Conservation (phyloP, 169 alveolate species). For the Cryptosporidium sp. region DNA sequence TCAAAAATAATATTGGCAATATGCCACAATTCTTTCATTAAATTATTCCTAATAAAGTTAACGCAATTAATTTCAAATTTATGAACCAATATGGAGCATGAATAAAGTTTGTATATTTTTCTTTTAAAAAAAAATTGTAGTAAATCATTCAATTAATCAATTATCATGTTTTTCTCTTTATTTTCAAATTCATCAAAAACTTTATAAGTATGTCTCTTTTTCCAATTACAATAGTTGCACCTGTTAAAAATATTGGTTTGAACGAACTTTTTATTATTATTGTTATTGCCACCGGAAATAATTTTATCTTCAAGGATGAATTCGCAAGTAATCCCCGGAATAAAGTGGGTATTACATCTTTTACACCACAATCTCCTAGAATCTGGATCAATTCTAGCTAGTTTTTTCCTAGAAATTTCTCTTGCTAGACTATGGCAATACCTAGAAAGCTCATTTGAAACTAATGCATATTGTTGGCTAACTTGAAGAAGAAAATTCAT, state of each 20-base stretch:
- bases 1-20: no score
- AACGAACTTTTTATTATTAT: background rate
- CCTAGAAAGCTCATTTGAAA: slow-evolving; percentile 38
- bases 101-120: no score
- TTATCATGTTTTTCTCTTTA: no score
- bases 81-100: background rate
- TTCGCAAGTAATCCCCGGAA: slow-evolving; percentile 17
- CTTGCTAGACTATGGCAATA: slow-evolving; percentile 12
- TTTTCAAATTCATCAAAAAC: background rate
- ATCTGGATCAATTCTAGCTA: slow-evolving; percentile 29
- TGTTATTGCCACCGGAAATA: background rate
- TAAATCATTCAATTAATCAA: no score
- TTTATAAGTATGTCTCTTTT: background rate
- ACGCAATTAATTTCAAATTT: no score
- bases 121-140: no score
- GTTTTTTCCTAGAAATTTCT: slow-evolving; percentile 32
- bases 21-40: background rate
- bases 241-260: background rate
- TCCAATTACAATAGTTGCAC: slow-evolving; percentile 14
- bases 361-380: slow-evolving; percentile 31
- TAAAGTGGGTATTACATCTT: slow-evolving; percentile 27
- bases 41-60: no score
- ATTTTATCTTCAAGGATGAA: background rate
- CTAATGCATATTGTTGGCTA: slow-evolving; percentile 19
- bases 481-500: slow-evolving; percentile 28